Conservation (phyloP, 345 rosid genomes). For the Moricandia arvensis region DNA sequence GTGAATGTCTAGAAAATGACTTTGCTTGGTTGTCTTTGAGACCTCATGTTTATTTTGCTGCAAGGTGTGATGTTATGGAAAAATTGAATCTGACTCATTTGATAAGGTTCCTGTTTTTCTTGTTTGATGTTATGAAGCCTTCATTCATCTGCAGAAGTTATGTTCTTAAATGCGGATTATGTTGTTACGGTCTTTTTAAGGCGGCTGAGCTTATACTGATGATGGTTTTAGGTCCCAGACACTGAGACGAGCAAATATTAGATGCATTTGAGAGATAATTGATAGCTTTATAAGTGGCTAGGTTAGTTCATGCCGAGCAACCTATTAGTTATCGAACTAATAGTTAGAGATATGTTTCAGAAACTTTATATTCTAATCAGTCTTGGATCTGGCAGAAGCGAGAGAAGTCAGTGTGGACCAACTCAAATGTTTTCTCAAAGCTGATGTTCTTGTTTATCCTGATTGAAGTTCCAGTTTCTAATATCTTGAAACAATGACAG, state of each 20-base stretch:
- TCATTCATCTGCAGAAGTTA: neutral
- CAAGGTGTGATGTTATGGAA: neutral
- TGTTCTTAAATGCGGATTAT: neutral
- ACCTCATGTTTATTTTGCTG: neutral
- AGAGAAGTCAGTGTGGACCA: neutral
- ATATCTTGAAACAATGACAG: slow-evolving; percentile 44
- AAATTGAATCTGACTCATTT: neutral
- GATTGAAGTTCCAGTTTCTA: slow-evolving; percentile 6
- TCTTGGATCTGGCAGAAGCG: neutral
- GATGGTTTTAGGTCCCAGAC: neutral
- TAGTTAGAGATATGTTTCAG: neutral
- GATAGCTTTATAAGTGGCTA: neutral
- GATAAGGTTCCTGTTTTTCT: neutral
- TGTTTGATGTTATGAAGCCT: neutral
- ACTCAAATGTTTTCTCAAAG: neutral
- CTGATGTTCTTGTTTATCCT: neutral
- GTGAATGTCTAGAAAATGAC: neutral
- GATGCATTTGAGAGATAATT: neutral
- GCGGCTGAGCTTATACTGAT: neutral
- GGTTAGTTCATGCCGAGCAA: no score
- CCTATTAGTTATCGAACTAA: neutral
- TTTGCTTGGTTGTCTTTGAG: slow-evolving; percentile 6
- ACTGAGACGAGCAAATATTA: no score
- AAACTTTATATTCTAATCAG: no score
- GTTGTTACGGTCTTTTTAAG: neutral